phyloP scores from a whole-genome alignment of 345 rosid species.

The Syzygium aromaticum region DNA sequence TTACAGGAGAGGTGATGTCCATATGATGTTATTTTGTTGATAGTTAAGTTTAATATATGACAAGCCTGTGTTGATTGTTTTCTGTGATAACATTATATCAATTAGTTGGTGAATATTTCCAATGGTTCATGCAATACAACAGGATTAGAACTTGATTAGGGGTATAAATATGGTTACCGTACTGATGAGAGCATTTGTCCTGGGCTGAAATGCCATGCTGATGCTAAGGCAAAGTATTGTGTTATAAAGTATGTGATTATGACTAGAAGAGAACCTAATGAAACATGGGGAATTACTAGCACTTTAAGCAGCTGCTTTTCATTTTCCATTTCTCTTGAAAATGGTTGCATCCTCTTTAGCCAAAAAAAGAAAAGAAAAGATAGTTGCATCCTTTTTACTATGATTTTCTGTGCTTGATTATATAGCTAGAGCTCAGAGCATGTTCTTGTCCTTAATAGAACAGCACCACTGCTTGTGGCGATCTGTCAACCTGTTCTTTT shows the following conservation, averaged over 20 bases:
- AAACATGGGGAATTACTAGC: neutral
- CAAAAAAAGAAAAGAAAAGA: neutral
- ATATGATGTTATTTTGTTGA: neutral
- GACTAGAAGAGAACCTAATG: neutral
- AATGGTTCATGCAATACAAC: neutral
- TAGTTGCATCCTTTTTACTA: neutral
- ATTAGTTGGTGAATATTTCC: neutral
- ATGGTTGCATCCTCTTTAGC: neutral
- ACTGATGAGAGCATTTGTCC: neutral
- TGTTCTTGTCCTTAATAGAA: neutral
- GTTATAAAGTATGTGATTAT: neutral
- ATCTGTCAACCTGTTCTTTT: neutral
- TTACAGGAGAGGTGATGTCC: conserved; percentile 75
- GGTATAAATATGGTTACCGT: neutral
- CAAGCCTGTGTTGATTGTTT: neutral
- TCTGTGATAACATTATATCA: neutral
- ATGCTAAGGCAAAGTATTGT: neutral
- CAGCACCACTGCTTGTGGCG: neutral
- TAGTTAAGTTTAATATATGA: neutral
- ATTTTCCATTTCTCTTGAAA: neutral
- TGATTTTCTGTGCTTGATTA: neutral
- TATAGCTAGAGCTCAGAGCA: neutral
- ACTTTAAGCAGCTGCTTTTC: neutral
- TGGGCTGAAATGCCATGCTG: neutral
- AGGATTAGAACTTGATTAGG: neutral